A percentile compares a stretch with the other conserved stretches of the same genome.
Conservation (phyloP, 1,284 basidiomycete species). For the Malassezia arunalokei region DNA sequence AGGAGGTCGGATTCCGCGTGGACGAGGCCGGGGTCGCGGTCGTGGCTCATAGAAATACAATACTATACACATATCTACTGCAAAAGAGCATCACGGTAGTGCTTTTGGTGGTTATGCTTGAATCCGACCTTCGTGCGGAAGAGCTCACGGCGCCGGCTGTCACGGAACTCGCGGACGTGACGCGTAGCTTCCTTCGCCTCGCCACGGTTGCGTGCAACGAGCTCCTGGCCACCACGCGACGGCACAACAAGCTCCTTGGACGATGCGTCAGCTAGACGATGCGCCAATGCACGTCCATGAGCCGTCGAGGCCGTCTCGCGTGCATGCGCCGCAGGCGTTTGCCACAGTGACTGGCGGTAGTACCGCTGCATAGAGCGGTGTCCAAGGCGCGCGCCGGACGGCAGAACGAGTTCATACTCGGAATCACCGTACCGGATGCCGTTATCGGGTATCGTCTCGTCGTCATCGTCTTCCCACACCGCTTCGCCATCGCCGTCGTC, state of each 20-base stretch:
- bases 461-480: constrained; percentile 10
- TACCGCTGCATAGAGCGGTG: constrained; percentile 77
- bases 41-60: neutral
- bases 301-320: constrained; percentile 1
- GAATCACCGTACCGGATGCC: constrained; percentile 43
- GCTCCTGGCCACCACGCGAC: constrained; percentile 26
- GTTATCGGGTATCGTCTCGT: constrained; percentile 1
- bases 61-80: constrained; percentile 20
- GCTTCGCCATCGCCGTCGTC: constrained; percentile 11
- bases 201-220: constrained; percentile 61
- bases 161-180: constrained; percentile 72
- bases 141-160: constrained; percentile 63
- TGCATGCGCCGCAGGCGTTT: constrained; percentile 20
- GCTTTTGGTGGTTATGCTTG: constrained; percentile 44
- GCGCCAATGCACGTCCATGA: constrained; percentile 24
- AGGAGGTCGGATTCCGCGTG: constrained; percentile 4
- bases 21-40: constrained; percentile 5
- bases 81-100: constrained; percentile 41
- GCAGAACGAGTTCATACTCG: constrained; percentile 78
- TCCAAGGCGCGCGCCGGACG: constrained; percentile 80
- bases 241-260: constrained; percentile 23
- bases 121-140: constrained; percentile 61
- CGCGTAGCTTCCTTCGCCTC: constrained; percentile 85
- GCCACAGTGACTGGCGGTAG: constrained; percentile 58
- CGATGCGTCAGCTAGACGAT: constrained; percentile 24